A percentile compares a stretch with the other conserved stretches of the same genome.
Conservation (phyloP, 2,329 filamentous ascomycete genomes). For the Fusarium oligoseptatum region DNA sequence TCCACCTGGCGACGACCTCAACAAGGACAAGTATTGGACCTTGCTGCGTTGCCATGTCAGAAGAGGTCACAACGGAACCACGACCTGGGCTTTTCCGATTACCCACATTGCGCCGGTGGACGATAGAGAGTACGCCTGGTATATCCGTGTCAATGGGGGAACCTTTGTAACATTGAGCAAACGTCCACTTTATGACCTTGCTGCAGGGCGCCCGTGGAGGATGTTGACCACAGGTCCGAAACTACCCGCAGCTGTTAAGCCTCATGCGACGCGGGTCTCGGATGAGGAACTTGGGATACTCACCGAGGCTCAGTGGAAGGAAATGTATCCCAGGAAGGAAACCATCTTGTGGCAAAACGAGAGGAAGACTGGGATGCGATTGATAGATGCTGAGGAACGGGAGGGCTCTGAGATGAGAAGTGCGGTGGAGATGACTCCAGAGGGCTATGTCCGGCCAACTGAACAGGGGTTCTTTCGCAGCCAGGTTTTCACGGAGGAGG, state of each 20-base stretch:
- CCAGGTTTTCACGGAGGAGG: not conserved
- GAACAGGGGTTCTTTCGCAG: not conserved
- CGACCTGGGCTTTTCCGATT: constrained; percentile 12
- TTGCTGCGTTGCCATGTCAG: constrained; percentile 3
- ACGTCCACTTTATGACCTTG: not conserved
- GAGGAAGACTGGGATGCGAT: not conserved
- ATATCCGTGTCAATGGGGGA: not conserved
- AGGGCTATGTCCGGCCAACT: not conserved
- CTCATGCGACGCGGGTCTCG: not conserved
- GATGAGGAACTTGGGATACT: not conserved
- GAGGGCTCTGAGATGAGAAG: not conserved
- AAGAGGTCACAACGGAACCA: not conserved
- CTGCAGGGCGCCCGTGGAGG: constrained; percentile 7
- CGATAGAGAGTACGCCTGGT: not conserved
- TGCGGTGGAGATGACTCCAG: not conserved
- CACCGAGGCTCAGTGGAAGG: not conserved
- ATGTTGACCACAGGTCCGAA: not conserved
- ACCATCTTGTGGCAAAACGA: not conserved
- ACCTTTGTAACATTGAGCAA: not conserved
- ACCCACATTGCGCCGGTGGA: not conserved
- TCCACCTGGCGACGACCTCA: not conserved
- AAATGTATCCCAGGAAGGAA: accelerated
- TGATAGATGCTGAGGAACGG: constrained; percentile 6
- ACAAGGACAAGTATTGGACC: not conserved
- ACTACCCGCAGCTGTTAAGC: not conserved